Base-by-base conservation (phyloP, 2,329 filamentous ascomycete genomes). In the Allantophomopsis lycopodina region DNA sequence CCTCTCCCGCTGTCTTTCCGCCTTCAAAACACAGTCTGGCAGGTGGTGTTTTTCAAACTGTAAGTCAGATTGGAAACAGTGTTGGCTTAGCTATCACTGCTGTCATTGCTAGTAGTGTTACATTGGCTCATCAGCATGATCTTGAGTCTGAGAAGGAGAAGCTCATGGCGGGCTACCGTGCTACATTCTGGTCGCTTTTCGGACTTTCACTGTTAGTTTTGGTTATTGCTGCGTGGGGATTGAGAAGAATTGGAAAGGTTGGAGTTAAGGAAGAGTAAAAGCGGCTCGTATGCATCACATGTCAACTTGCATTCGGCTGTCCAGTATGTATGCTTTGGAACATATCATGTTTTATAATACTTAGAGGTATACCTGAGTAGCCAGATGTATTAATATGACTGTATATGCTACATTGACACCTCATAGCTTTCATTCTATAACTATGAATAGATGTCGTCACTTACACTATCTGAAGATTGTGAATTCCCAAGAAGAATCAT, bases 1-100 rank as follows among this genome's bases (percentile, higher is more conserved):
- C 64, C 0, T 65, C 71, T 12, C 23, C 23, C 11, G 45, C 46
- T 3, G 63, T 61, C 2, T 78, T 77, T 44, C 67, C 71, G 0
- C 59, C 64, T n/a, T 56, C 71, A 7, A 74, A 63, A 1, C 73
- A 79, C 42, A 69, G 69, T 0, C 56, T 79, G 0, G 73, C 72
- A 0, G 76, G 74, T 0, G 73, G 70, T 0, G 73, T 79, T 0
- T 79, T 78, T 52, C 76, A 74, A 44, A 75, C 72, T 0, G 59
- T 69, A 1, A 57, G 63, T 0, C 72, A 78, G 44, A 67, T 78
- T 40, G 73, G 73, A 0, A 65, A 62, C 14, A 63, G 65, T 0
- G 57, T 76, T 1, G 71, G 69, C 0, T 50, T 76, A 3, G 68
- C 69, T 7, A 52, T 69, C 2, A 64, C 66, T 40, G 65, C 66